Evolutionary conservation across 2,329 filamentous ascomycete genomes (phyloP).

Genomic region (Ascocoryne sarcoides): DNA sequence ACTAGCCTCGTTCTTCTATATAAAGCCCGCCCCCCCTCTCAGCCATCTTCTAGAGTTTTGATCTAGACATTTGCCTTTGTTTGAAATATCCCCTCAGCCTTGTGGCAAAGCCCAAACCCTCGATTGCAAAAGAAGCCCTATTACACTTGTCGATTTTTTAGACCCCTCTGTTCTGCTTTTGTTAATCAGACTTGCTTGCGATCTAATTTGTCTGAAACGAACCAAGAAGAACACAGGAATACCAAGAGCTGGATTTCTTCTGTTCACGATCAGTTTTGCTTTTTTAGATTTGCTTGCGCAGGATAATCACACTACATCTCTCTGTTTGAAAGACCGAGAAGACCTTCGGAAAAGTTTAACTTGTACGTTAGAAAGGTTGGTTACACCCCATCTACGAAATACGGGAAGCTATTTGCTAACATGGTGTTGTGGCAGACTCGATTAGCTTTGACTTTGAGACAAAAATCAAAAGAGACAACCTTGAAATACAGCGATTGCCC

Average conservation of each 20-base stretch:
- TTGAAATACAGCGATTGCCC: neutral
- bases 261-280: slow-evolving; percentile 3
- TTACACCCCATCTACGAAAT: neutral
- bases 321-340: too few species aligned
- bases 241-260: slow-evolving; percentile 28
- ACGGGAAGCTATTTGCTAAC: neutral
- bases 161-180: slow-evolving; percentile 6
- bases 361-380: too few species aligned
- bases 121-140: neutral
- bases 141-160: neutral
- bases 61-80: neutral
- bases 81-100: neutral
- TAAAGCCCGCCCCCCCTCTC: too few species aligned
- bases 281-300: neutral
- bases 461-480: neutral
- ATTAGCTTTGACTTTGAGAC: neutral
- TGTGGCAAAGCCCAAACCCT: neutral
- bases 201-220: slow-evolving; percentile 6
- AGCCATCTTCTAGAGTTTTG: too few species aligned
- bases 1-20: too few species aligned
- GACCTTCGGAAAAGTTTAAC: too few species aligned
- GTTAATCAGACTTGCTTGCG: slow-evolving; percentile 4
- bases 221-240: slow-evolving; percentile 12
- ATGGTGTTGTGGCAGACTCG: neutral
- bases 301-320: neutral